Percentiles rank a stretch among this genome's conserved stretches.
phyloP scores from a whole-genome alignment of 192 early-diverging fungal genomes.

The Rhizoclosmatium globosum region DNA sequence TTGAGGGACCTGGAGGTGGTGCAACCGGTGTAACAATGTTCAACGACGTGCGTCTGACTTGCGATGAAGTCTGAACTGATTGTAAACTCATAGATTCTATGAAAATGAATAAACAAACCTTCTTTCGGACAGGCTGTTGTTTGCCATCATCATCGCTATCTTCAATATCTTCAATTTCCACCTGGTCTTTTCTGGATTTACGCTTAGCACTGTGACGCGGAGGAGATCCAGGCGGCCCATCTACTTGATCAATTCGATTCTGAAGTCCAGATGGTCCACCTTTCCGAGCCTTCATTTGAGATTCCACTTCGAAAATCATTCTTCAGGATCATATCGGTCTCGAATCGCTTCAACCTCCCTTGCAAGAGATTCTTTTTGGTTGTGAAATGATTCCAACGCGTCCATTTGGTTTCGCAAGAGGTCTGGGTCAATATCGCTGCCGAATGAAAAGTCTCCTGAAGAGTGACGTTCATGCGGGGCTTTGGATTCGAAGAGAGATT shows the following conservation, averaged over 20 bases:
- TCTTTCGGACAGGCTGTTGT: too few species aligned
- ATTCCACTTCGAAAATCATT: neutral
- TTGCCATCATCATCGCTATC: neutral
- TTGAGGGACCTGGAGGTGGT: neutral
- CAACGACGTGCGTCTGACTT: neutral
- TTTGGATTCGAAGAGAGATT: neutral
- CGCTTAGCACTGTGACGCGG: neutral
- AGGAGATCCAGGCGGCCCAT: slow-evolving; percentile 21
- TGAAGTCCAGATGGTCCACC: slow-evolving; percentile 1
- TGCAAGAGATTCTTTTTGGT: neutral
- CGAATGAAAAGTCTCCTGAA: neutral
- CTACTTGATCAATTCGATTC: slow-evolving; percentile 11
- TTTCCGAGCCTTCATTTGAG: neutral
- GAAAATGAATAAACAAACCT: neutral
- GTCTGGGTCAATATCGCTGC: neutral
- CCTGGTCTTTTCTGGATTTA: neutral
- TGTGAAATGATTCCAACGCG: slow-evolving; percentile 9
- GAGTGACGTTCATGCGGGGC: neutral
- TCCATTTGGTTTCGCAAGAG: slow-evolving; percentile 4
- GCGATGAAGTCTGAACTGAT: neutral
- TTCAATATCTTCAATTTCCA: slow-evolving; percentile 33
- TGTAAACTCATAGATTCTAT: too few species aligned
- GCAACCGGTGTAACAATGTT: slow-evolving; percentile 6
- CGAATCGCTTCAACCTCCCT: neutral
- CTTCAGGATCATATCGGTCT: neutral